Conservation (phyloP, 2,329 filamentous ascomycete genomes). For the Dactylellina leptospora region DNA sequence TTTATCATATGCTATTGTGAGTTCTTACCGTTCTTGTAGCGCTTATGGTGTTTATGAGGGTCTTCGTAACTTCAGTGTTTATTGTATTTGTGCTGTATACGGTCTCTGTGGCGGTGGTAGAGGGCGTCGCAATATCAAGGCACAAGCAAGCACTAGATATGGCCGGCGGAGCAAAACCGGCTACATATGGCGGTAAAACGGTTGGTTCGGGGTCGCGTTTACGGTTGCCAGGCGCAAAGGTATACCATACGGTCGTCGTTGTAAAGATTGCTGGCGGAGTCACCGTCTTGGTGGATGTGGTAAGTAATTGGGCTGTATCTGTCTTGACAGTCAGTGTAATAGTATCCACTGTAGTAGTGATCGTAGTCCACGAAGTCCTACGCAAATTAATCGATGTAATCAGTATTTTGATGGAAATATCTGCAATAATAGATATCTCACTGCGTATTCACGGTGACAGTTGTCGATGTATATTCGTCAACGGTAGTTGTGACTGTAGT, state of each 20-base stretch:
- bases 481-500: slow-evolving; percentile 7
- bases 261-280: slow-evolving; percentile 3
- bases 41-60: slow-evolving; percentile 17
- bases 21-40: slow-evolving; percentile 15
- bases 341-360: slow-evolving; percentile 10
- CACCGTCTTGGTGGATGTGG: neutral
- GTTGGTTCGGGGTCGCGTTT: neutral
- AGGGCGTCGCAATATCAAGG: slow-evolving; percentile 13
- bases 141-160: slow-evolving; percentile 23
- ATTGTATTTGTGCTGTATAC: slow-evolving; percentile 20
- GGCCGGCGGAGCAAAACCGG: neutral
- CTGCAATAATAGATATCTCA: neutral
- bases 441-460: slow-evolving; percentile 8
- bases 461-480: slow-evolving; percentile 13
- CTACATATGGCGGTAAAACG: neutral
- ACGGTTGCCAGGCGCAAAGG: neutral
- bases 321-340: slow-evolving; percentile 9
- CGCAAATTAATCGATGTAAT: neutral
- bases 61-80: slow-evolving; percentile 14
- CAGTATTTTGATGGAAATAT: neutral
- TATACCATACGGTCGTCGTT: slow-evolving; percentile 20
- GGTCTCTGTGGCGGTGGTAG: slow-evolving; percentile 3
- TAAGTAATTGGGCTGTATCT: neutral
- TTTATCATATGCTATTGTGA: neutral
- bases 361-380: slow-evolving; percentile 9